Conservation (phyloP, 176 grass and related monocot species). For the Carex cristatella region DNA sequence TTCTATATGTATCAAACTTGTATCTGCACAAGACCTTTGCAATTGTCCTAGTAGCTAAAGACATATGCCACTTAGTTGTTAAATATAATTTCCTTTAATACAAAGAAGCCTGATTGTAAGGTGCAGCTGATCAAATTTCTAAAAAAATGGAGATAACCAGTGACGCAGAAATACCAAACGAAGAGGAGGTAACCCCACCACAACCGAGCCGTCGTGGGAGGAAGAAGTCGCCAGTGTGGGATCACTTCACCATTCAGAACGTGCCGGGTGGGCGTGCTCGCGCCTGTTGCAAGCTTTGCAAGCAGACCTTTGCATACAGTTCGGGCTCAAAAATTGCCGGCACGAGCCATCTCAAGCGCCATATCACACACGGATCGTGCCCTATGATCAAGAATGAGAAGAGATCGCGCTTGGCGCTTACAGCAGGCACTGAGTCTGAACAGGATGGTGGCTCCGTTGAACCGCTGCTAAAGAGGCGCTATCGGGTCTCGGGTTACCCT, state of each 20-base stretch:
- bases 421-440: conserved; percentile 30
- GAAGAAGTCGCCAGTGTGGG: conserved; percentile 80
- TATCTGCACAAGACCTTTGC: background rate
- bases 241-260: conserved; percentile 73
- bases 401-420: conserved; percentile 21
- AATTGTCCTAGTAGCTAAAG: background rate
- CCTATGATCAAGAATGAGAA: conserved; percentile 65
- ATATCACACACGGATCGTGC: conserved; percentile 74
- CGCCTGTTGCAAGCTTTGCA: conserved; percentile 87
- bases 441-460: conserved; percentile 40
- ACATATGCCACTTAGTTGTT: background rate
- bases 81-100: conserved; percentile 10
- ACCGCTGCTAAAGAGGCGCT: conserved; percentile 63
- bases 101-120: conserved; percentile 26
- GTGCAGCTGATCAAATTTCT: conserved; percentile 35
- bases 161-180: conserved; percentile 8
- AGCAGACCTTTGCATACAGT: conserved; percentile 85
- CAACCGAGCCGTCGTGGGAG: conserved; percentile 42
- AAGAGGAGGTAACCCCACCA: conserved; percentile 33
- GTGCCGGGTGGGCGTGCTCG: conserved; percentile 41
- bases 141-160: conserved; percentile 27
- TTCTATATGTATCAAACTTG: background rate
- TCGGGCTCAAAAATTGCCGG: conserved; percentile 81
- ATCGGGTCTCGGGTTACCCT: conserved; percentile 57
- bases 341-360: conserved; percentile 86